Evolutionary conservation across 768 basidiomycete genomes (phyloP).

Genomic region (Hygrocybe coccinea): DNA sequence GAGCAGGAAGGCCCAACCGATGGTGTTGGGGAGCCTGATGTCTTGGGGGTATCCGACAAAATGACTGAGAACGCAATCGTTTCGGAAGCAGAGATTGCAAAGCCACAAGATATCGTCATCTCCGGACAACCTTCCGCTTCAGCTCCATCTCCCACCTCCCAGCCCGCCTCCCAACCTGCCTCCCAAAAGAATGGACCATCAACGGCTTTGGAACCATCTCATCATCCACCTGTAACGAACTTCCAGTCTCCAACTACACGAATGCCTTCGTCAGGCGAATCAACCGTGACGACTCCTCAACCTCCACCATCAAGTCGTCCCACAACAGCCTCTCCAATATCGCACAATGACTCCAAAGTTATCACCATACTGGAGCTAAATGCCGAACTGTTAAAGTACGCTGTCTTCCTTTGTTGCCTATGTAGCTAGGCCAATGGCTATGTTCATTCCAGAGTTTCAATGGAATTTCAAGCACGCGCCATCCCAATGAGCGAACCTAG

Average conservation of each 20-base stretch:
- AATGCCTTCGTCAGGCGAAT: slow-evolving; percentile 7
- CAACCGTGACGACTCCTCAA: slow-evolving; percentile 18
- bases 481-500: slow-evolving; percentile 43
- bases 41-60: too few relatives aligned
- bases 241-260: not conserved
- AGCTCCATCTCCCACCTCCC: too few relatives aligned
- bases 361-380: slow-evolving; percentile 62
- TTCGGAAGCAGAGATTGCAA: not conserved
- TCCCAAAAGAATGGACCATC: not conserved
- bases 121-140: too few relatives aligned
- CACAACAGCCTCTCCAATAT: slow-evolving; percentile 26
- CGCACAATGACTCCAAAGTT: slow-evolving; percentile 47
- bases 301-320: slow-evolving; percentile 19
- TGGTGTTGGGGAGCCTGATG: too few relatives aligned
- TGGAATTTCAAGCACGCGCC: slow-evolving; percentile 55
- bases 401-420: not conserved
- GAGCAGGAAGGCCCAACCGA: slow-evolving; percentile 55
- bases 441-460: slow-evolving; percentile 43
- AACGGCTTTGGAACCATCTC: not conserved
- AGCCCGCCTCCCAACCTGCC: too few relatives aligned
- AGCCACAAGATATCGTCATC: not conserved
- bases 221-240: slow-evolving; percentile 11
- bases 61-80: too few relatives aligned
- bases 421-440: not conserved
- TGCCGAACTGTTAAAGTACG: slow-evolving; percentile 60